A percentile compares a stretch with the other conserved stretches of the same genome.
These are phyloP conservation scores for Phytophthora kernoviae DNA, from an alignment of 352 stramenopile genomes.

Conservation along the genomic window DNA sequence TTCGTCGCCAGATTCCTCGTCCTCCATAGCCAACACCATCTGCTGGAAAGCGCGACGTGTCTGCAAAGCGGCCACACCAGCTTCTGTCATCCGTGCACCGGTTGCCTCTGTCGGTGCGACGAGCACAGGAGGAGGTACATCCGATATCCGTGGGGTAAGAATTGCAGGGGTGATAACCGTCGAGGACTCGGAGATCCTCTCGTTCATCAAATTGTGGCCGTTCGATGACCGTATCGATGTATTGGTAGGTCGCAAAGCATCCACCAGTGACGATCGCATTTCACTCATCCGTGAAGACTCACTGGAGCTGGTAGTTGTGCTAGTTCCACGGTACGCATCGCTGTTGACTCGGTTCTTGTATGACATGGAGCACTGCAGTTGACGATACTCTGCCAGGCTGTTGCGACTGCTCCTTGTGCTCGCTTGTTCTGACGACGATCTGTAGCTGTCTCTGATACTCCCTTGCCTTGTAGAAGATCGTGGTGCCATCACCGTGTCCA, in stretches of 20 bases:
- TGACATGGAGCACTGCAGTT: conserved; percentile 85
- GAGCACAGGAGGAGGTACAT: neutral
- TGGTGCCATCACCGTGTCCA: conserved; percentile 17
- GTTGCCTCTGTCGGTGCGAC: neutral
- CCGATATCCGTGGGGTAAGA: neutral
- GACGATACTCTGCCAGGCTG: conserved; percentile 72
- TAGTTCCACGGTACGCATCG: conserved; percentile 34
- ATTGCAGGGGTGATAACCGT: conserved; percentile 24
- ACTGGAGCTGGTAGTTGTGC: conserved; percentile 24
- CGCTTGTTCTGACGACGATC: conserved; percentile 7
- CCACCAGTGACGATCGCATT: conserved; percentile 34
- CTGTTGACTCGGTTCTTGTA: conserved; percentile 81
- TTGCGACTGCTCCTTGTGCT: conserved; percentile 29
- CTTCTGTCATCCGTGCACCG: conserved; percentile 55
- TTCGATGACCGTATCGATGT: conserved; percentile 26
- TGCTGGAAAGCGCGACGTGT: conserved; percentile 83
- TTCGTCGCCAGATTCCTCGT: conserved; percentile 69
- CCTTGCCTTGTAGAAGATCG: conserved; percentile 1
- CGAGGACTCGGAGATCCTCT: conserved; percentile 35
- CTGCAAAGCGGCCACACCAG: conserved; percentile 71
- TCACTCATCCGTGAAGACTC: conserved; percentile 38
- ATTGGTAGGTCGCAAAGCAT: conserved; percentile 32
- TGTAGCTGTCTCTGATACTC: conserved; percentile 21
- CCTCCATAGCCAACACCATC: conserved; percentile 84
- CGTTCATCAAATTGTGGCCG: conserved; percentile 30